Evolutionary conservation across 805 yeast genomes (phyloP).

Genomic region (Jamesozyma gamospora): DNA sequence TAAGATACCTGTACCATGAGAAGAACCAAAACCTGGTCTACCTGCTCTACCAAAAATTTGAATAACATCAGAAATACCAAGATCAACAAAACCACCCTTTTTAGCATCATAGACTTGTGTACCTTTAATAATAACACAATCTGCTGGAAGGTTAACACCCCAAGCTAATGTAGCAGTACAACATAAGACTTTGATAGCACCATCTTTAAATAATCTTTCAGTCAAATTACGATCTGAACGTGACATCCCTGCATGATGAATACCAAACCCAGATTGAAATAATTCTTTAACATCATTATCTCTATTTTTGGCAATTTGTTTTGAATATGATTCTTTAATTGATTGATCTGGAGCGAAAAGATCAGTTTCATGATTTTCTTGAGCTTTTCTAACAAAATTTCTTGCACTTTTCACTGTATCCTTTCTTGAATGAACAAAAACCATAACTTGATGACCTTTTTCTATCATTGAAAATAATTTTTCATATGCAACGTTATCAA

Average conservation of each 20-base stretch:
- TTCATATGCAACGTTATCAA: conserved; percentile 69
- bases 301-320: conserved; percentile 63
- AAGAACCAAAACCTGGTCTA: conserved; percentile 85
- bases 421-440: conserved; percentile 90
- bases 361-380: conserved; percentile 44
- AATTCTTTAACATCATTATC: conserved; percentile 75
- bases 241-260: conserved; percentile 96
- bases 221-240: conserved; percentile 82
- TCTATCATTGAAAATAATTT: conserved; percentile 58
- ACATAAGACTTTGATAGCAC: conserved; percentile 80
- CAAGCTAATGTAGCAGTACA: conserved; percentile 98
- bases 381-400: conserved; percentile 59
- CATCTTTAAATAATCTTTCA: conserved; percentile 76
- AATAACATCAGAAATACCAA: conserved; percentile 92
- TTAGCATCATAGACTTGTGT: conserved; percentile 92
- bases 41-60: conserved; percentile 99
- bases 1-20: conserved; percentile 83
- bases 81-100: conserved; percentile 86
- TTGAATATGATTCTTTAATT: conserved; percentile 32
- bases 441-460: conserved; percentile 84
- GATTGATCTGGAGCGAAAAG: conserved; percentile 30
- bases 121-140: conserved; percentile 92
- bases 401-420: conserved; percentile 83
- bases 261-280: conserved; percentile 74
- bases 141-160: conserved; percentile 99